A percentile compares a stretch with the other conserved stretches of the same genome.
phyloP scores from a whole-genome alignment of 345 rosid genomes.

The Populus nigra region DNA sequence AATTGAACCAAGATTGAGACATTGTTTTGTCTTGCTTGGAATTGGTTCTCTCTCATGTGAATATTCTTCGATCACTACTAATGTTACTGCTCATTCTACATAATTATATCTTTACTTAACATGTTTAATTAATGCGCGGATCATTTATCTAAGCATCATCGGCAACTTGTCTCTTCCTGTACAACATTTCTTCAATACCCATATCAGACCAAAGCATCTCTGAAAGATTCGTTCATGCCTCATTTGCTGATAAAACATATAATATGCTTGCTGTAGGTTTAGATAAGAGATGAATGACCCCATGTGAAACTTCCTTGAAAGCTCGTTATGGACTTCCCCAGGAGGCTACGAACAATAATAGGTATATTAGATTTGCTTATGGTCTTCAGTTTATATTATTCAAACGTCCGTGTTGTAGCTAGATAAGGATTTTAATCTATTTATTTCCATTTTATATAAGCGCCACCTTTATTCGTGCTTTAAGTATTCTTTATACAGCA shows the following conservation, averaged over 20 bases:
- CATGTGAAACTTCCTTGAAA: conserved; percentile 18
- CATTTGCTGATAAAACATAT: neutral
- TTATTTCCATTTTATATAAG: neutral
- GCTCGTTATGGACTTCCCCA: conserved; percentile 1
- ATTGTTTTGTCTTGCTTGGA: neutral
- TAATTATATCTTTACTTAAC: neutral
- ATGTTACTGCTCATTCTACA: neutral
- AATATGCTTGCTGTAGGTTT: neutral
- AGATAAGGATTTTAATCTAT: neutral
- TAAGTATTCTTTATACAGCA: neutral
- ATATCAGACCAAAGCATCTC: conserved; percentile 11
- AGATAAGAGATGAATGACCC: neutral
- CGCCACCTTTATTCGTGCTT: neutral
- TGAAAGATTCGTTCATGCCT: conserved; percentile 14
- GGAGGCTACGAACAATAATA: conserved; percentile 13
- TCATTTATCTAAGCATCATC: neutral
- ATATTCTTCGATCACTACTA: conserved; percentile 7
- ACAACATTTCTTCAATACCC: neutral
- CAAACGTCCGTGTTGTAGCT: neutral
- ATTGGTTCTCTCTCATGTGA: neutral
- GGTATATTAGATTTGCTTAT: conserved; percentile 7
- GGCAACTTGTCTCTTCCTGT: neutral
- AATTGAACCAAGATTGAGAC: neutral
- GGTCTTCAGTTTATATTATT: conserved; percentile 20
- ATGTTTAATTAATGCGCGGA: neutral